Conservation (phyloP, 306 rosid genomes). For the Benincasa hispida region DNA sequence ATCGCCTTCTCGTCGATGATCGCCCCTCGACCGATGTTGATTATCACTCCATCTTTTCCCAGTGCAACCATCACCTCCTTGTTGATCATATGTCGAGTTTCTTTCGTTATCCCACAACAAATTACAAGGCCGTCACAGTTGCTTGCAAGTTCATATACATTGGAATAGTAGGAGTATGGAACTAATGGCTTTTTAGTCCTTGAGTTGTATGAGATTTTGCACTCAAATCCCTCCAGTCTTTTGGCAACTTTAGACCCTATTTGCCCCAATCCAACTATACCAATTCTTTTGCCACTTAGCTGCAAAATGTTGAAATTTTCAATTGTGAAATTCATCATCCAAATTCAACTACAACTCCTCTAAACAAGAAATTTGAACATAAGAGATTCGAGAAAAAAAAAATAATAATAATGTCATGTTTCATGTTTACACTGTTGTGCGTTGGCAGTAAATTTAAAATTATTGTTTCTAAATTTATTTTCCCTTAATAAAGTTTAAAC, state of each 20-base stretch:
- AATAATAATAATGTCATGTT: too few species aligned
- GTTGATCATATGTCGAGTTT: slow-evolving; percentile 32
- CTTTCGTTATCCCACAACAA: slow-evolving; percentile 29
- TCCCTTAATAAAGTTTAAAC: too few species aligned
- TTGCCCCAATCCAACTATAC: slow-evolving; percentile 40
- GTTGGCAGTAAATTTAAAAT: too few species aligned
- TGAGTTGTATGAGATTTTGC: slow-evolving; percentile 33
- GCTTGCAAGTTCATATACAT: slow-evolving; percentile 28
- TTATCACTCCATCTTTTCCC: slow-evolving; percentile 30
- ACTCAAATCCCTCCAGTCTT: slow-evolving; percentile 30
- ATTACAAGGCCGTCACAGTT: slow-evolving; percentile 21
- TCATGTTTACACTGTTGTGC: too few species aligned
- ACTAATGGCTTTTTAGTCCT: slow-evolving; percentile 22
- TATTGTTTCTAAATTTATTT: too few species aligned
- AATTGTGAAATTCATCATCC: neutral
- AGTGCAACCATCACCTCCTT: slow-evolving; percentile 28
- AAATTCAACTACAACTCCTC: too few species aligned
- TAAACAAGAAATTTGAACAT: too few species aligned
- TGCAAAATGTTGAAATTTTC: neutral
- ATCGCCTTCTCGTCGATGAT: slow-evolving; percentile 29
- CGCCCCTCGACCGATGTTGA: slow-evolving; percentile 37
- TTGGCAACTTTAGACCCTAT: slow-evolving; percentile 42
- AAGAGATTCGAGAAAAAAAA: too few species aligned
- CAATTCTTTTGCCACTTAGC: slow-evolving; percentile 30
- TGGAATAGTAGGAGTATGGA: slow-evolving; percentile 25